phyloP scores from a whole-genome alignment of 371 early-diverging fungal genomes.

The Syncephalastrum racemosum region DNA sequence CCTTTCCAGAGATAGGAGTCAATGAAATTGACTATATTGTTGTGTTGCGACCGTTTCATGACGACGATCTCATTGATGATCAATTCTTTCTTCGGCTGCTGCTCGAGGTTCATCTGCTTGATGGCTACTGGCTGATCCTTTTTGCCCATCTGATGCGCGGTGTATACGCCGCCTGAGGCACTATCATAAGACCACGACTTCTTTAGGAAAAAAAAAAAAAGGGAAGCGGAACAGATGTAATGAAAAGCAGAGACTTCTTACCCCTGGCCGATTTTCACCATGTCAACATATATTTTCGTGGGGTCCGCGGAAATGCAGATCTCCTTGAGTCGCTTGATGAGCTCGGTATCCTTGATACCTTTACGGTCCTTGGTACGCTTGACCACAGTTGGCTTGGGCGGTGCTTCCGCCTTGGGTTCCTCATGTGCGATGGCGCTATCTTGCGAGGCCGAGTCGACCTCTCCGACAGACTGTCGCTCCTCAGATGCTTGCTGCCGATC shows the following conservation, averaged over 20 bases:
- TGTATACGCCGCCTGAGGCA: constrained; percentile 94
- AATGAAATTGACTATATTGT: constrained; percentile 96
- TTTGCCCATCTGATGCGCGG: constrained; percentile 69
- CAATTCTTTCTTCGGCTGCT: constrained; percentile 94
- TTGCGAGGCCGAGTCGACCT: background rate
- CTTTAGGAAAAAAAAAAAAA: background rate
- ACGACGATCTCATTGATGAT: constrained; percentile 97
- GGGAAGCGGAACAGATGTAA: background rate
- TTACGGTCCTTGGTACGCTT: constrained; percentile 8
- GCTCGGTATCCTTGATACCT: constrained; percentile 51
- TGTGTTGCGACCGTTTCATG: constrained; percentile 86
- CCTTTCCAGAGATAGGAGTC: constrained; percentile 88
- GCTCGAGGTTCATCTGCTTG: constrained; percentile 95
- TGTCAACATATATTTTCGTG: constrained; percentile 16
- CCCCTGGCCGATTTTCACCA: constrained; percentile 26
- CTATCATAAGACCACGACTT: constrained; percentile 39
- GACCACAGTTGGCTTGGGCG: constrained; percentile 1
- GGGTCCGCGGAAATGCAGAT: constrained; percentile 94
- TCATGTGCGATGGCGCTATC: too few species aligned
- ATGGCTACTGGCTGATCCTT: constrained; percentile 78
- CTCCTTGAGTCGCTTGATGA: constrained; percentile 82
- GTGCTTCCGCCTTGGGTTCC: background rate
- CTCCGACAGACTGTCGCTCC: background rate
- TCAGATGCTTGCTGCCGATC: background rate
- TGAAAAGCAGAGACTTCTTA: background rate